A percentile compares a stretch with the other conserved stretches of the same genome.
These are phyloP conservation scores for Pythium periplocum DNA, from an alignment of 352 stramenopile genomes.

Conservation along the genomic window DNA sequence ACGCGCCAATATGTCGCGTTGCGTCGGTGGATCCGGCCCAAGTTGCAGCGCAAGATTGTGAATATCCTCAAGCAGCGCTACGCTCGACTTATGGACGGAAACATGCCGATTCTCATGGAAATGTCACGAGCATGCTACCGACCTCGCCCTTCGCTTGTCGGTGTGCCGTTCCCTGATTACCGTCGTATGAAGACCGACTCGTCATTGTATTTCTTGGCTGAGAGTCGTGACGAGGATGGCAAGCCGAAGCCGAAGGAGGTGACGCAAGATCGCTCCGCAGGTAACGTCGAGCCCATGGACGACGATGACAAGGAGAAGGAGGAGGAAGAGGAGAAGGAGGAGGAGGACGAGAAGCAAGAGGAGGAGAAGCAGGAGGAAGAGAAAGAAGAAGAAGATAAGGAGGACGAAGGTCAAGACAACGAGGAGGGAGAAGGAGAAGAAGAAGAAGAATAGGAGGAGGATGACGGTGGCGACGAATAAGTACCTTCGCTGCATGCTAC, in stretches of 20 bases:
- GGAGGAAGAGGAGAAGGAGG: conserved; percentile 1
- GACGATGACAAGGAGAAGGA: conserved; percentile 3
- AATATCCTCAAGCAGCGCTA: conserved; percentile 37
- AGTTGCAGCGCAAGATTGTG: conserved; percentile 37
- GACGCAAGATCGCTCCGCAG: conserved; percentile 4
- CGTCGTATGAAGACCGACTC: conserved; percentile 16
- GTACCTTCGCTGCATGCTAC: too few species aligned
- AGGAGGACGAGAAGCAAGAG: conserved; percentile 12
- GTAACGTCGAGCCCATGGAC: background rate
- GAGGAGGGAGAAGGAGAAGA: conserved; percentile 1
- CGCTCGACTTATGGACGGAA: conserved; percentile 33
- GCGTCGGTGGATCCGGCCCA: conserved; percentile 39
- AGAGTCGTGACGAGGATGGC: conserved; percentile 15
- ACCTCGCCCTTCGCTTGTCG: conserved; percentile 21
- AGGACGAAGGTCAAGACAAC: conserved; percentile 1
- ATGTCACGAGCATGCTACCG: conserved; percentile 14
- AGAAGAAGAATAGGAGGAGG: conserved; percentile 1
- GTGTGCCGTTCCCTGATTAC: conserved; percentile 36
- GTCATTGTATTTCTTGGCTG: conserved; percentile 35
- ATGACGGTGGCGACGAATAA: background rate
- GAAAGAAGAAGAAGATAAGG: background rate
- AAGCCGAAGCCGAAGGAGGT: conserved; percentile 1
- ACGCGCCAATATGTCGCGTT: conserved; percentile 41
- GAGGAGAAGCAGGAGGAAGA: conserved; percentile 9
- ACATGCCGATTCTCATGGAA: conserved; percentile 26